phyloP scores from a whole-genome alignment of 306 rosid species.

The Datisca glomerata region DNA sequence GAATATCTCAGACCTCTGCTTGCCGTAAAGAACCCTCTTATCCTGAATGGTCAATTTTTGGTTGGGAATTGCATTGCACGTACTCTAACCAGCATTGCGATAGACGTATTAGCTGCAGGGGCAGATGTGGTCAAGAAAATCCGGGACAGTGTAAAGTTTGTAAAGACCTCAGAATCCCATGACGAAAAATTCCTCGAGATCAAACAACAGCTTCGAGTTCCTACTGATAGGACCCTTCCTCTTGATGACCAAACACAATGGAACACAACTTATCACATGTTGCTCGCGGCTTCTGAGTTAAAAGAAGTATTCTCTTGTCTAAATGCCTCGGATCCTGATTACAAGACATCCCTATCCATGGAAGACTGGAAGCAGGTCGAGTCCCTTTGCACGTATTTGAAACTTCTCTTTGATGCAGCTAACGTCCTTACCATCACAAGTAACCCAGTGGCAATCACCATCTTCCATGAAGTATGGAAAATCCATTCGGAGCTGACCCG shows the following conservation, averaged over 20 bases:
- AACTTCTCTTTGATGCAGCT: slow-evolving; percentile 64
- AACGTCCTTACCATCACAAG: slow-evolving; percentile 51
- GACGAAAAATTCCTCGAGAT: slow-evolving; percentile 75
- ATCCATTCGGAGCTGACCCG: slow-evolving; percentile 65
- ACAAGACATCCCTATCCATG: slow-evolving; percentile 56
- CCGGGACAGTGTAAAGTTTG: slow-evolving; percentile 71
- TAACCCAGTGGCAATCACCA: slow-evolving; percentile 52
- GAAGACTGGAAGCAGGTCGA: slow-evolving; percentile 85
- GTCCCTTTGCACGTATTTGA: slow-evolving; percentile 53
- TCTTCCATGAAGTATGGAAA: slow-evolving; percentile 91
- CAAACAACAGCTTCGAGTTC: slow-evolving; percentile 80
- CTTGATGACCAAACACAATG: slow-evolving; percentile 75
- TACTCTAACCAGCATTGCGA: slow-evolving; percentile 56
- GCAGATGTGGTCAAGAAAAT: slow-evolving; percentile 42
- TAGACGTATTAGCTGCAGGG: slow-evolving; percentile 44
- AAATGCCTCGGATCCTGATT: slow-evolving; percentile 81
- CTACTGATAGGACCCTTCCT: slow-evolving; percentile 58
- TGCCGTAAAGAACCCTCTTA: slow-evolving; percentile 61
- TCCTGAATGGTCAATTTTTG: slow-evolving; percentile 70
- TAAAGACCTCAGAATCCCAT: slow-evolving; percentile 76
- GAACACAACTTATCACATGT: slow-evolving; percentile 90
- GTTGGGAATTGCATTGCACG: slow-evolving; percentile 76
- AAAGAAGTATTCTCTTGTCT: slow-evolving; percentile 81
- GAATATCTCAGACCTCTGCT: slow-evolving; percentile 74
- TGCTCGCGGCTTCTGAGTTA: slow-evolving; percentile 66